These are phyloP conservation scores for Aspergillus avenaceus DNA, from an alignment of 495 filamentous ascomycete species.

Conservation along the genomic window DNA sequence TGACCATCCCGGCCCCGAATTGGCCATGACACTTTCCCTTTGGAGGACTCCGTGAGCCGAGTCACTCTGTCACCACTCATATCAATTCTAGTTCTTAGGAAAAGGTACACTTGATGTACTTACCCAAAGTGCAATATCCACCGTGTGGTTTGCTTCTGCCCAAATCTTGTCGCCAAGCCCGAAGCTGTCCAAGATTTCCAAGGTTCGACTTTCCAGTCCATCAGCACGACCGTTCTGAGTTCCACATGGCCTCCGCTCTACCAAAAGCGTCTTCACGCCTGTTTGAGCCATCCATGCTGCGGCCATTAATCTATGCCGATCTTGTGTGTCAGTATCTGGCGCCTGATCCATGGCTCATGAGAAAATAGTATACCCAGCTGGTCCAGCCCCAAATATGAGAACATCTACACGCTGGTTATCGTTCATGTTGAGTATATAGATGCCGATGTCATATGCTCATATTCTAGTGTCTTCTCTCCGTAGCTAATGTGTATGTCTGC, in stretches of 20 bases:
- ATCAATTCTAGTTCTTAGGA: not conserved
- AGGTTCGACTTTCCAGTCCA: constrained; percentile 64
- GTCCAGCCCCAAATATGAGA: constrained; percentile 48
- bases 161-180: constrained; percentile 49
- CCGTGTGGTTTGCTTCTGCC: constrained; percentile 7
- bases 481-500: not conserved
- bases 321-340: not conserved
- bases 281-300: constrained; percentile 50
- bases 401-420: constrained; percentile 9
- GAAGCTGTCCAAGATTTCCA: constrained; percentile 70
- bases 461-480: not conserved
- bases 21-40: not conserved
- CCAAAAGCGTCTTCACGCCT: constrained; percentile 40
- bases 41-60: not conserved
- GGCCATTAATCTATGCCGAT: constrained; percentile 43
- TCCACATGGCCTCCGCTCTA: constrained; percentile 50
- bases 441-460: not conserved
- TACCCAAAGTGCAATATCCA: constrained; percentile 13
- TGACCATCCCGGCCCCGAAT: constrained; percentile 7
- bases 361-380: constrained; percentile 32
- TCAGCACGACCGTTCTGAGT: constrained; percentile 63
- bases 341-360: not conserved
- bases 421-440: not conserved
- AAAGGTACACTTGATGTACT: not conserved
- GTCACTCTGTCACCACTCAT: not conserved